Base-by-base conservation (phyloP, 495 filamentous ascomycete species). In the Penicillium cinerascens region DNA sequence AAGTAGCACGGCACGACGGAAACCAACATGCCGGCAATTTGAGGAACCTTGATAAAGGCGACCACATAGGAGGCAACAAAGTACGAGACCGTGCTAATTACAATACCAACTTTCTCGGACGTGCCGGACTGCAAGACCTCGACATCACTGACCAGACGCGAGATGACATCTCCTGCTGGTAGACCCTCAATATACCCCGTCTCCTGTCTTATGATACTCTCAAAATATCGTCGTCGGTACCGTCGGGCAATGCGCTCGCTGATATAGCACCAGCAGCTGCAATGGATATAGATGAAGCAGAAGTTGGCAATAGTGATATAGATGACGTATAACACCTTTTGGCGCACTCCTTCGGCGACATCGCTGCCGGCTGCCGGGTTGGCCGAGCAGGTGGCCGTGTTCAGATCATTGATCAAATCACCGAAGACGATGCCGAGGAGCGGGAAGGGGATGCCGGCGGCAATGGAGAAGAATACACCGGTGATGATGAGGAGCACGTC, bases 361-460 rank as follows among this genome's bases (percentile, higher is more conserved):
- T 61, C 56, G 11, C 40, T 26, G 16, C 47, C 53, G 11, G 49
- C 48, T 23, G 41, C 49, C 11, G 44, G 18, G 21, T 60, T 54
- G 10, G 54, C 42, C 0, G 54, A 52, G 48, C 68, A 73, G 18
- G 61, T 66, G 9, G 65, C 58, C 1, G 65, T 58, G 43, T 73
- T 73, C 16, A 73, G 52, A 20, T 68, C 68, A 44, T 88, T 80
- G 52, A 88, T 75, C 16, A 88, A 73, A 58, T 86, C 67, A 33
- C 84, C 84, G 49, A 87, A 87, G 45, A 87, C 73, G 56, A 88
- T 82, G n/a, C 80, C 83, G 17, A 87, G 78, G 9, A 87, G 66
- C 7, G 84, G 84, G 48, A 86, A 85, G 3, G 84, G 85, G 3
- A 85, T 74, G 26, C 84, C 84, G 2, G 82, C 77, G 1, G 79